phyloP scores from a whole-genome alignment of 2,329 filamentous ascomycete genomes.

The Fusarium phyllophilum region DNA sequence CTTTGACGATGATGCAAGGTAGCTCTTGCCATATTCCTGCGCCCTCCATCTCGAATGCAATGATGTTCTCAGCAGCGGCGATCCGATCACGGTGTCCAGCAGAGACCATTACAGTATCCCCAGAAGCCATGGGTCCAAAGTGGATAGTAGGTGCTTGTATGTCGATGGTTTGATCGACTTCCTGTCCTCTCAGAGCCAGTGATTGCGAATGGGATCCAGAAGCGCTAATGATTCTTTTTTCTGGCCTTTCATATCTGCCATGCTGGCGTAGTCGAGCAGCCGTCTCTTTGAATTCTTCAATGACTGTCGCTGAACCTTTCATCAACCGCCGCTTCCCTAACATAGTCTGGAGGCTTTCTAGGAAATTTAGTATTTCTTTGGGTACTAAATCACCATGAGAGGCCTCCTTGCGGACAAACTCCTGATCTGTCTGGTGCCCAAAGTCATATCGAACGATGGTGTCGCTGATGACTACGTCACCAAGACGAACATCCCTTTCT shows the following conservation, averaged over 20 bases:
- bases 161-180: fast-evolving
- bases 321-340: background rate
- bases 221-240: fast-evolving
- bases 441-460: background rate
- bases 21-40: constrained; percentile 47
- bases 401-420: background rate
- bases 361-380: background rate
- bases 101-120: constrained; percentile 52
- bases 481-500: background rate
- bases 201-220: fast-evolving
- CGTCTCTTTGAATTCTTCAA: background rate
- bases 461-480: background rate
- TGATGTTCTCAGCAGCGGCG: constrained; percentile 19
- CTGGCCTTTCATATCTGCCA: background rate
- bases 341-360: background rate
- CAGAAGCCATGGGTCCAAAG: constrained; percentile 46
- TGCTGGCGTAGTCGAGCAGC: background rate
- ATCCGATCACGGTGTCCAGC: constrained; percentile 48
- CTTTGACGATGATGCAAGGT: constrained; percentile 51
- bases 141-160: background rate
- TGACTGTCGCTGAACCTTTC: fast-evolving
- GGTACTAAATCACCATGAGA: background rate
- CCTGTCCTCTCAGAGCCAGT: fast-evolving
- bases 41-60: constrained; percentile 49
- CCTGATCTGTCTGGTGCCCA: background rate